Percentiles rank a stretch among this genome's conserved stretches.
These are phyloP conservation scores for Penicillium psychrofluorescens DNA, from an alignment of 495 filamentous ascomycete genomes.

Conservation along the genomic window DNA sequence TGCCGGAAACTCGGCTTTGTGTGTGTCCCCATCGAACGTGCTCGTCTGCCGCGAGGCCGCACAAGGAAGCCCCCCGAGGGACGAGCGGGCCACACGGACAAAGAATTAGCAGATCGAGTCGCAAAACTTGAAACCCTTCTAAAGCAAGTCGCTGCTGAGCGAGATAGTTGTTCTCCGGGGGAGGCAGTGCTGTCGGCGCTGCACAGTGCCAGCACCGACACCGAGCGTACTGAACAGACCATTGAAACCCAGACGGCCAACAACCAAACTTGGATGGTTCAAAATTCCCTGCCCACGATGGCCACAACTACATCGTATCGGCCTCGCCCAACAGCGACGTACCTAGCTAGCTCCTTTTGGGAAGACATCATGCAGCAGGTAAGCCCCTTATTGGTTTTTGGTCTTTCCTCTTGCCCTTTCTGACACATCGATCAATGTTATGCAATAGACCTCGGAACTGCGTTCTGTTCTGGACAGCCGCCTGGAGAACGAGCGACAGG, in stretches of 20 bases:
- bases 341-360: slow-evolving; percentile 25
- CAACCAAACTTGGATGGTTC: slow-evolving; percentile 4
- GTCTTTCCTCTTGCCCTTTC: not conserved
- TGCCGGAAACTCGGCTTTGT: slow-evolving; percentile 54
- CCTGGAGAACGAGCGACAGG: slow-evolving; percentile 9
- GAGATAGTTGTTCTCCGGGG: not conserved
- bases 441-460: slow-evolving; percentile 13
- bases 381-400: not conserved
- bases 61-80: slow-evolving; percentile 28
- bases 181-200: too few species aligned
- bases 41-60: slow-evolving; percentile 31
- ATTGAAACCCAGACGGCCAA: slow-evolving; percentile 3
- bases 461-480: slow-evolving; percentile 16
- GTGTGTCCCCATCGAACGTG: slow-evolving; percentile 44
- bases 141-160: slow-evolving; percentile 10
- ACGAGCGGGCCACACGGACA: slow-evolving; percentile 5
- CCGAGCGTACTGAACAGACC: not conserved
- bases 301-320: slow-evolving; percentile 2
- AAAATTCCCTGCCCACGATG: not conserved
- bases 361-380: slow-evolving; percentile 28
- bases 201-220: not conserved
- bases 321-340: slow-evolving; percentile 9
- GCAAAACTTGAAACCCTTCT: slow-evolving; percentile 25
- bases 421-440: too few species aligned
- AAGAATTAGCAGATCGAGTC: slow-evolving; percentile 18